Base-by-base conservation (phyloP, 2,329 filamentous ascomycete species). In the Ceratocystis destructans region DNA sequence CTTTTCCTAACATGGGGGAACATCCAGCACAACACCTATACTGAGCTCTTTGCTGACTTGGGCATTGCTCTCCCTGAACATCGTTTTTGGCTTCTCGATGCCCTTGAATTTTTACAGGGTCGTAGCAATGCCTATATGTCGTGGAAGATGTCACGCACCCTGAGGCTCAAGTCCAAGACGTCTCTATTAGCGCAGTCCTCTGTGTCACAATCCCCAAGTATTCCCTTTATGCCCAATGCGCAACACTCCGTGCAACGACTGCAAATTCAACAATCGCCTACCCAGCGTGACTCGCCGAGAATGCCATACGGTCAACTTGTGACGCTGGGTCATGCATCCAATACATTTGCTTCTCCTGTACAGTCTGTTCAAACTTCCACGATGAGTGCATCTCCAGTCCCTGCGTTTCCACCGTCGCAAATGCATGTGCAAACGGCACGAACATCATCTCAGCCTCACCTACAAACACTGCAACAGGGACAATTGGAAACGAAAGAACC, bases 61-160 rank as follows among this genome's bases (percentile, higher is more conserved):
- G 80, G 79, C 1, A 76, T 92, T 65, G 80, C 74, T 48, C 78
- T 80, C 3, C 74, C 85, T 22, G 82, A 82, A 1, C 83, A 87
- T 69, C 67, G 37, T 62, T 67, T 65, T 15, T 69, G 65, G 62
- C 33, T 68, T 37, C 41, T 67, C n/a, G 62, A 67, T 50, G 67
- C 67, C 15, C 55, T 68, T 15, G 41, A 62, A 6, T 57, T 68
- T 46, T 65, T 71, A 20, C 70, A 70, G 62, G 64, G 46, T 1
- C 67, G 67, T 15, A 71, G 70, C 55, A 63, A 67, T 2, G 46
- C 33, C 20, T 71, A 71, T 53, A 62, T 62, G 5, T 37, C 64
- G 7, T 67, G 67, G 31, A 70, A 57, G 37, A 45, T 37, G 22
- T 61, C 46, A 33, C 53, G 62, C 10, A 63, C 17, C 3, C 15